phyloP scores from a whole-genome alignment of 108 stramenopile genomes.

The Fistulifera pelliculosa region DNA sequence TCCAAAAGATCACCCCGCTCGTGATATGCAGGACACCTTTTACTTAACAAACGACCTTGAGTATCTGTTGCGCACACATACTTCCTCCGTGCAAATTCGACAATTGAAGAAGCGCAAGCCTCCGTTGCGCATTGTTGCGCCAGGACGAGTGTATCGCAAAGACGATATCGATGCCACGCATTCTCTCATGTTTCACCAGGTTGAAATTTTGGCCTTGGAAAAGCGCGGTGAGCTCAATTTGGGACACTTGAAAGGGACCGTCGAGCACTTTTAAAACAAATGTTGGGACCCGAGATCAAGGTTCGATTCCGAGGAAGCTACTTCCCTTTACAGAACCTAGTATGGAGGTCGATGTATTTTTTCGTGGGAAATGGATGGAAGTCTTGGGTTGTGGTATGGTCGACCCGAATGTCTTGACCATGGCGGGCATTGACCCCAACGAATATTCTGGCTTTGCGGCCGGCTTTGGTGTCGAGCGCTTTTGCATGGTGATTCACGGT shows the following conservation, averaged over 20 bases:
- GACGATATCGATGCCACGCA: slow-evolving; percentile 95
- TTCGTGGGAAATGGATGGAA: slow-evolving; percentile 92
- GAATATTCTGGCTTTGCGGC: slow-evolving; percentile 87
- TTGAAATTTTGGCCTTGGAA: slow-evolving; percentile 70
- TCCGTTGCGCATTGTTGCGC: slow-evolving; percentile 74
- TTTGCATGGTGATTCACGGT: slow-evolving; percentile 93
- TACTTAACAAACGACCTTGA: slow-evolving; percentile 67
- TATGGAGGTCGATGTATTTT: slow-evolving; percentile 89
- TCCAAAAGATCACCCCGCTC: slow-evolving; percentile 87
- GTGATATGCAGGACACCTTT: slow-evolving; percentile 86
- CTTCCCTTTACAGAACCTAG: slow-evolving; percentile 96
- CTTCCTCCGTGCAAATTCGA: slow-evolving; percentile 89
- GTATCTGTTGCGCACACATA: slow-evolving; percentile 86
- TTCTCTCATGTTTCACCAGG: slow-evolving; percentile 94
- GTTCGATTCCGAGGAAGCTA: slow-evolving; percentile 78
- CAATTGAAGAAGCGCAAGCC: slow-evolving; percentile 57
- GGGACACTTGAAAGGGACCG: slow-evolving; percentile 55
- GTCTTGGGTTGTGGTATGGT: slow-evolving; percentile 95
- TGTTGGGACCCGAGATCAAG: slow-evolving; percentile 66
- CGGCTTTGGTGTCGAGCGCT: slow-evolving; percentile 91
- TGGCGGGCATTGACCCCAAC: slow-evolving; percentile 54
- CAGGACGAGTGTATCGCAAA: slow-evolving; percentile 90
- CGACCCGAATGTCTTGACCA: slow-evolving; percentile 72
- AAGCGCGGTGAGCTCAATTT: slow-evolving; percentile 36
- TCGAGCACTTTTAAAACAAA: slow-evolving; percentile 51